Evolutionary conservation across 148 eudicot species (phyloP).

Genomic region (Rheum nobile): DNA sequence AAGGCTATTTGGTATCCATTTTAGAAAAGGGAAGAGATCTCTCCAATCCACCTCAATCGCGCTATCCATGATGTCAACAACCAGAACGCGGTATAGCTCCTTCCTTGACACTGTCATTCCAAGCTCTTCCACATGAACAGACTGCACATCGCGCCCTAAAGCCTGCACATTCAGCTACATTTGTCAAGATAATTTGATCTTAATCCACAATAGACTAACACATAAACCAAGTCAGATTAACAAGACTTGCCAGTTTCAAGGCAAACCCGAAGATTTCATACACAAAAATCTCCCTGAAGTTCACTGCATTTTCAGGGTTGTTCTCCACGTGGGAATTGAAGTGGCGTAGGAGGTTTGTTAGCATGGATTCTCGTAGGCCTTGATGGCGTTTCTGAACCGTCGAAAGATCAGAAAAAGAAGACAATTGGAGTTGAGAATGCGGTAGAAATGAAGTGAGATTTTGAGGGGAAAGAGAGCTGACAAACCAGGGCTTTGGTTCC

Average conservation of each 20-base stretch:
- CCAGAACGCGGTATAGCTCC: conserved; percentile 46
- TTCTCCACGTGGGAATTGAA: conserved; percentile 25
- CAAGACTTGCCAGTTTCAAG: conserved; percentile 23
- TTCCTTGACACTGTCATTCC: conserved; percentile 40
- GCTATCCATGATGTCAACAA: conserved; percentile 60
- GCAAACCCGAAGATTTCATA: conserved; percentile 64
- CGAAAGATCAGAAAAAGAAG: neutral
- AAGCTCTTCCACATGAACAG: conserved; percentile 51
- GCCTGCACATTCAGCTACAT: conserved; percentile 22
- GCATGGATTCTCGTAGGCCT: conserved; percentile 43
- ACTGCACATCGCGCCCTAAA: conserved; percentile 48
- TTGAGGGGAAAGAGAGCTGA: neutral
- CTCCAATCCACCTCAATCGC: conserved; percentile 92
- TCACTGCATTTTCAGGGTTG: conserved; percentile 32
- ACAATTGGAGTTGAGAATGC: too few relatives aligned
- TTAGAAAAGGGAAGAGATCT: conserved; percentile 73
- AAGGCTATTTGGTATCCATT: conserved; percentile 64
- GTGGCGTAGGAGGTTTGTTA: conserved; percentile 27
- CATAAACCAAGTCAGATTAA: neutral
- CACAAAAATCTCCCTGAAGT: conserved; percentile 47
- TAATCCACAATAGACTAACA: neutral
- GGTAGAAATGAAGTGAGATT: too few relatives aligned
- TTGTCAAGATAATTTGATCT: too few relatives aligned
- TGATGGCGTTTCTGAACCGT: conserved; percentile 36
- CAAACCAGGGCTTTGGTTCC: conserved; percentile 82